A percentile compares a stretch with the other conserved stretches of the same genome.
phyloP scores from a whole-genome alignment of 306 rosid species.

The Astragalus glycyphyllos region DNA sequence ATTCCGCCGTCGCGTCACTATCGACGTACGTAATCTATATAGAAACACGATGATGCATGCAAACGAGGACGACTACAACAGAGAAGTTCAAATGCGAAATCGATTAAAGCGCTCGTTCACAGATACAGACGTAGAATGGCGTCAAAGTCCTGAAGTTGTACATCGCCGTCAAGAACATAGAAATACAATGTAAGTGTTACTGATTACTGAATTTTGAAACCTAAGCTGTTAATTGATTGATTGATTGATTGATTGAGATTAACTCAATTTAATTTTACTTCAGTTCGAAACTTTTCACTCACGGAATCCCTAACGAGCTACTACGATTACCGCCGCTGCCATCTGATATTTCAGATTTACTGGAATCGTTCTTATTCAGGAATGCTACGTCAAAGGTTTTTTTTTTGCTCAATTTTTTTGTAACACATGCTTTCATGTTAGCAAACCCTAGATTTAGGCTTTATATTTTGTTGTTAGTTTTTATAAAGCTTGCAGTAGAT shows the following conservation, averaged over 20 bases:
- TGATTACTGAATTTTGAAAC: not conserved
- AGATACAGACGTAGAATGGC: slow-evolving; percentile 36
- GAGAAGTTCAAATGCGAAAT: too few species aligned
- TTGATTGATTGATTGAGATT: slow-evolving; percentile 6
- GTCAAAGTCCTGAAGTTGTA: slow-evolving; percentile 13
- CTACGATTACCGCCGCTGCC: not conserved
- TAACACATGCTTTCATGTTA: too few species aligned
- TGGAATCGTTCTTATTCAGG: slow-evolving; percentile 42
- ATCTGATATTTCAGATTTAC: not conserved
- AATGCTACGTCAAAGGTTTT: slow-evolving; percentile 21
- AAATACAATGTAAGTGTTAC: slow-evolving; percentile 47
- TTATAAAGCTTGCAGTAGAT: too few species aligned
- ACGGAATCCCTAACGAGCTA: not conserved
- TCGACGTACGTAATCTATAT: too few species aligned
- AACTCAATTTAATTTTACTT: not conserved
- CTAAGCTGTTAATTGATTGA: not conserved
- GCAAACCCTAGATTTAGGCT: too few species aligned
- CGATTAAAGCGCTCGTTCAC: too few species aligned
- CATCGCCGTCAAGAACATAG: slow-evolving; percentile 12
- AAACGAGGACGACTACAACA: too few species aligned
- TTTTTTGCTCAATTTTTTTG: too few species aligned
- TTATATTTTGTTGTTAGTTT: too few species aligned
- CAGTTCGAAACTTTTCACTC: slow-evolving; percentile 21
- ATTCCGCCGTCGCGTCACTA: too few species aligned
- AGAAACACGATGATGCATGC: too few species aligned